Percentiles rank a stretch among this genome's conserved stretches.
Conservation (phyloP, 179 eudicot genomes). For the Camellia oleifera region DNA sequence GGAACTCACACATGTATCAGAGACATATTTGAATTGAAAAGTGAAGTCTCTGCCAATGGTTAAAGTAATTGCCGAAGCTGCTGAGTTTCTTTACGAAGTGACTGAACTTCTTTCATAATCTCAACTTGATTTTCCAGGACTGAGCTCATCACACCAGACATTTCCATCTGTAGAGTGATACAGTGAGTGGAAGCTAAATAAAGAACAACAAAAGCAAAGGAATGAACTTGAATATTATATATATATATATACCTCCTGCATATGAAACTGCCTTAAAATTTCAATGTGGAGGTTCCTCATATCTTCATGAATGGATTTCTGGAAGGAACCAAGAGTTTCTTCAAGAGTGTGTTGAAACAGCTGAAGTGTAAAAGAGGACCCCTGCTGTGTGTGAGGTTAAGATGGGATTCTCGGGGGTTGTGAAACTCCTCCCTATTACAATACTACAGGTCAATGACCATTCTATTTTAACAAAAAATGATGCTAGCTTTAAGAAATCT, state of each 20-base stretch:
- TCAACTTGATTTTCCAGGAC: conserved; percentile 71
- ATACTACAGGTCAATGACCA: conserved; percentile 12
- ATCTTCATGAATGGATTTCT: conserved; percentile 87
- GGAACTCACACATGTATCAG: too few relatives aligned
- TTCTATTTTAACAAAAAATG: neutral
- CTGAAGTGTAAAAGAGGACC: conserved; percentile 80
- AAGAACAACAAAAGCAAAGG: conserved; percentile 1
- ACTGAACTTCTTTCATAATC: conserved; percentile 70
- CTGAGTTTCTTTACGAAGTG: conserved; percentile 66
- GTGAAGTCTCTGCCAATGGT: conserved; percentile 8
- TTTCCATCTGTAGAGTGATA: conserved; percentile 55
- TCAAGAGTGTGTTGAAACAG: conserved; percentile 84
- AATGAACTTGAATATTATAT: neutral
- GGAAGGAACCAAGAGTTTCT: conserved; percentile 86
- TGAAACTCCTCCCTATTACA: conserved; percentile 52
- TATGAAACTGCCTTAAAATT: conserved; percentile 81
- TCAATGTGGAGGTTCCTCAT: conserved; percentile 91
- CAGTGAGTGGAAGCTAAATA: conserved; percentile 13
- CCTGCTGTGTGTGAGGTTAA: conserved; percentile 62
- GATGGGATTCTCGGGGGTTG: conserved; percentile 41
- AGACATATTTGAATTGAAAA: too few relatives aligned
- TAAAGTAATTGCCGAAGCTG: conserved; percentile 45
- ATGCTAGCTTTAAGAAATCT: neutral
- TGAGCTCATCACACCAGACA: conserved; percentile 52
- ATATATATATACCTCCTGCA: conserved; percentile 71